phyloP scores from a whole-genome alignment of 139 green algal genomes.

The Chlorella vulgaris region DNA sequence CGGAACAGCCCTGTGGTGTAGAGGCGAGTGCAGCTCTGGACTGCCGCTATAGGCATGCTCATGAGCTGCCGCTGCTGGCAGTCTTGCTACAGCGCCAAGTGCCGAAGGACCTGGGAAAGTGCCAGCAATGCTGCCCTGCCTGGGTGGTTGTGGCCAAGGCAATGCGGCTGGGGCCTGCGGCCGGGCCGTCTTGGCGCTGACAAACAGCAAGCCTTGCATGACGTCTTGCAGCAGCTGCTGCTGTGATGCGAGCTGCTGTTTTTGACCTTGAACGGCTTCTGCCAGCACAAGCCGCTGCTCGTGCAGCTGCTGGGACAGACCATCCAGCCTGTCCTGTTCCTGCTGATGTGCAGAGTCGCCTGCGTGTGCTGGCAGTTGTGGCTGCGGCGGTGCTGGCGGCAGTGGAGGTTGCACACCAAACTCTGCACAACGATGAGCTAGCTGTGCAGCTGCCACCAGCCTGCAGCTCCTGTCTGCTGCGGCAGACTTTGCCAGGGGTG shows the following conservation, averaged over 20 bases:
- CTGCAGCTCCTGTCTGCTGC: neutral
- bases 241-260: slow-evolving; percentile 16
- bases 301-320: neutral
- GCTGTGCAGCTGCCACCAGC: neutral
- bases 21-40: neutral
- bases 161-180: neutral
- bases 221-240: slow-evolving; percentile 25
- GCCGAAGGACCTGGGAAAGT: neutral
- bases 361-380: neutral
- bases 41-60: too few species aligned
- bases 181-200: slow-evolving; percentile 9
- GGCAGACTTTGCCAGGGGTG: neutral
- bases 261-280: neutral
- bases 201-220: slow-evolving; percentile 25
- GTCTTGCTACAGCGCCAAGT: neutral
- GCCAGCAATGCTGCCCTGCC: neutral
- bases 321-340: neutral
- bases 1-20: neutral
- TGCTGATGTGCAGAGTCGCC: neutral
- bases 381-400: neutral
- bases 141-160: too few species aligned
- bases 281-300: neutral
- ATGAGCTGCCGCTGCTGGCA: neutral
- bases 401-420: neutral
- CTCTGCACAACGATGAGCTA: slow-evolving; percentile 1